phyloP scores from a whole-genome alignment of 2,329 filamentous ascomycete species.

The Graphilbum fragrans region DNA sequence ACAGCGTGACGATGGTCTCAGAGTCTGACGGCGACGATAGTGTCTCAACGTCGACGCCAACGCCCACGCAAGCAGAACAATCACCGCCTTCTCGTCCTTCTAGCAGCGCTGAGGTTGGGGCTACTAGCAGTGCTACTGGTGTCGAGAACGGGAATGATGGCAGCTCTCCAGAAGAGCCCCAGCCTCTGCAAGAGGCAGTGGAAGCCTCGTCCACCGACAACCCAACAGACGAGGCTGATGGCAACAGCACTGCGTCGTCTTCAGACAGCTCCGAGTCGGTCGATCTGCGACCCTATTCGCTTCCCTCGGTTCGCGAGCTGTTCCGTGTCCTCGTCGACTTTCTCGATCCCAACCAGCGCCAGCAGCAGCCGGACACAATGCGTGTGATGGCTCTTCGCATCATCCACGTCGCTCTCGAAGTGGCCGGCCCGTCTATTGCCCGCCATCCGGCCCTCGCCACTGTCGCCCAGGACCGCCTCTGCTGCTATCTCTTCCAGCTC shows the following conservation, averaged over 20 bases:
- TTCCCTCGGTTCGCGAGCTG: slow-evolving; percentile 88
- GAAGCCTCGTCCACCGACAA: slow-evolving; percentile 4
- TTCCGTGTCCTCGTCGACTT: slow-evolving; percentile 91
- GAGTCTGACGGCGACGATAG: not conserved
- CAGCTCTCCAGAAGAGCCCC: no score
- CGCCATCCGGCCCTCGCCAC: slow-evolving; percentile 79
- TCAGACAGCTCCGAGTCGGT: slow-evolving; percentile 27
- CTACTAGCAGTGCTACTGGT: no score
- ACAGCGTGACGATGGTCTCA: slow-evolving; percentile 63
- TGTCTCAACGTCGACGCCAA: no score
- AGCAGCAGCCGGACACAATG: slow-evolving; percentile 91
- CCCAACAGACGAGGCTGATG: slow-evolving; percentile 6
- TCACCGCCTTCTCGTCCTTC: no score
- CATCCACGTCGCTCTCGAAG: slow-evolving; percentile 92
- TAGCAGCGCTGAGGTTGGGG: no score
- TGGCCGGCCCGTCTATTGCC: slow-evolving; percentile 88
- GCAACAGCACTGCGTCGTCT: slow-evolving; percentile 10
- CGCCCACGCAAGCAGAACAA: no score
- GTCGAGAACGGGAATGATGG: no score
- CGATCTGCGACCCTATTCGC: slow-evolving; percentile 74
- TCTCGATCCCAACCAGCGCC: slow-evolving; percentile 81
- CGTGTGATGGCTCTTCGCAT: slow-evolving; percentile 95
- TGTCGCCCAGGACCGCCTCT: slow-evolving; percentile 85
- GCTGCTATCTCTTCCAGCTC: slow-evolving; percentile 89
- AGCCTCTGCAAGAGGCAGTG: no score